A percentile compares a stretch with the other conserved stretches of the same genome.
Conservation (phyloP, 2,329 filamentous ascomycete species). For the Corinectria fuckeliana region DNA sequence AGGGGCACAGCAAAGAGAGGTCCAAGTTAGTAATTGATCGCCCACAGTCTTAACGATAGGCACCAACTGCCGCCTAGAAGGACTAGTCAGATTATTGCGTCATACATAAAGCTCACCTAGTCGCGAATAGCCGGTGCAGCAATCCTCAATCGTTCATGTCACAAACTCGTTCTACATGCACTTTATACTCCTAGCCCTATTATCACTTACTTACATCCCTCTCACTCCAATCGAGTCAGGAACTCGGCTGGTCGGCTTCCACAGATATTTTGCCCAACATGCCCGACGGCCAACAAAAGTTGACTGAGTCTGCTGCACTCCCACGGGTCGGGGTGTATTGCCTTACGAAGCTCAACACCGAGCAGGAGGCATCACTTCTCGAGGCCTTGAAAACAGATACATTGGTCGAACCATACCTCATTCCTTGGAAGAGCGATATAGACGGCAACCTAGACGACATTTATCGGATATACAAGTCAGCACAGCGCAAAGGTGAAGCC, state of each 20-base stretch:
- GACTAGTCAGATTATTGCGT: too few relatives aligned
- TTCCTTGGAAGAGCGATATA: not conserved
- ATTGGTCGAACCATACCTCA: not conserved
- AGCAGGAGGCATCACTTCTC: not conserved
- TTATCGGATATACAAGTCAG: not conserved
- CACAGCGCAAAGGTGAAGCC: not conserved
- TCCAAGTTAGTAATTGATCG: too few relatives aligned
- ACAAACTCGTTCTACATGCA: not conserved
- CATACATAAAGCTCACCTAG: too few relatives aligned
- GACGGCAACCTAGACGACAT: not conserved
- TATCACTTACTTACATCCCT: not conserved
- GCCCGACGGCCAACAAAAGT: not conserved
- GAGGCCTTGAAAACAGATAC: not conserved
- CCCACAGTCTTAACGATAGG: too few relatives aligned
- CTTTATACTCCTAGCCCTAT: not conserved
- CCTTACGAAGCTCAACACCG: not conserved
- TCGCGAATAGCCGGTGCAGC: too few relatives aligned
- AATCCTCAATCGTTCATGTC: too few relatives aligned
- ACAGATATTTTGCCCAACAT: not conserved
- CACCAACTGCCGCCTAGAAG: too few relatives aligned
- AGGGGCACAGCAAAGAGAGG: too few relatives aligned
- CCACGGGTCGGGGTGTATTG: not conserved
- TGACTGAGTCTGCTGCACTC: not conserved
- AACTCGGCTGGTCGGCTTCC: not conserved
- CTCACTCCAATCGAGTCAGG: not conserved